Evolutionary conservation across 2,329 filamentous ascomycete species (phyloP).

Genomic region (Trichoderma sp.): DNA sequence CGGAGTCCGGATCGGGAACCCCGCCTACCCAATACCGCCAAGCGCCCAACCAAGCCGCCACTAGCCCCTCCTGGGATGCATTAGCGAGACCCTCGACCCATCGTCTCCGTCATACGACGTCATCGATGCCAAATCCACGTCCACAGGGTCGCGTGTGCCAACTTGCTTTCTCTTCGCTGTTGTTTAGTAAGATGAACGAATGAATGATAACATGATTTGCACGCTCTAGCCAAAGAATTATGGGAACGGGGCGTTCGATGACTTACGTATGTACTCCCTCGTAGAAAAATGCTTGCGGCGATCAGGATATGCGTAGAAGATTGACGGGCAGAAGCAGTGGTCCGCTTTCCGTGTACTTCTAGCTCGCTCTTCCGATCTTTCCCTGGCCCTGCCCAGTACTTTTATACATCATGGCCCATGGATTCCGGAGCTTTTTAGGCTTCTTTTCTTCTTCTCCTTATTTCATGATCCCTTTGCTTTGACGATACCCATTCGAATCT

Average conservation of each 20-base stretch:
- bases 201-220: neutral
- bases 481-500: neutral
- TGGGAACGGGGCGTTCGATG: neutral
- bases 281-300: neutral
- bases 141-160: slow-evolving; percentile 1
- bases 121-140: slow-evolving; percentile 1
- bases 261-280: neutral
- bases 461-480: neutral
- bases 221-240: neutral
- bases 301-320: neutral
- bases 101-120: slow-evolving; percentile 16
- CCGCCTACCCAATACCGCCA: neutral
- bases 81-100: neutral
- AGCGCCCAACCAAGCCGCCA: neutral
- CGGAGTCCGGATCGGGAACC: slow-evolving; percentile 13
- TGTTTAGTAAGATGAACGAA: neutral
- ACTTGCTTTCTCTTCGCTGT: neutral
- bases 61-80: neutral
- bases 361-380: slow-evolving; percentile 7
- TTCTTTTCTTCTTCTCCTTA: neutral
- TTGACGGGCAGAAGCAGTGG: neutral
- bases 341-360: slow-evolving; percentile 6
- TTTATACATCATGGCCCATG: neutral
- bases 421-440: neutral
- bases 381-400: neutral